These are phyloP conservation scores for Kodamaea fukazawae DNA, from an alignment of 805 yeast genomes.

Conservation along the genomic window DNA sequence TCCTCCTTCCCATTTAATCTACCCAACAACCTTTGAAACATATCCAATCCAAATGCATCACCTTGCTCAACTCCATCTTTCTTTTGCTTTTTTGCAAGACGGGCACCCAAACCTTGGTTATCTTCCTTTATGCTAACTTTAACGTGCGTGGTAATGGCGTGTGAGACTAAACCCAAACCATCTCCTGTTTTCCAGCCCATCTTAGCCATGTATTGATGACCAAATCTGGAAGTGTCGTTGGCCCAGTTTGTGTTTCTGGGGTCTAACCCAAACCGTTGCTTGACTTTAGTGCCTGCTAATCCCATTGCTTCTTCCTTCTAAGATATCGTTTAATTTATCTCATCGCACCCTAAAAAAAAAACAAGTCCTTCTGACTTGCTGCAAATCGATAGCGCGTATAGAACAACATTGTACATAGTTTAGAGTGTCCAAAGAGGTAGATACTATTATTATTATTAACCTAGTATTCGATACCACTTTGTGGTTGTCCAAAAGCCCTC, in stretches of 20 bases:
- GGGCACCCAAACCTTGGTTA: conserved; percentile 87
- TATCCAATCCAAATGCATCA: conserved; percentile 88
- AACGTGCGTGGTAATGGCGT: conserved; percentile 76
- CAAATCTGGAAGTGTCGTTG: conserved; percentile 77
- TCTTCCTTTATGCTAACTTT: conserved; percentile 82
- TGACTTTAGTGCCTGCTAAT: conserved; percentile 73
- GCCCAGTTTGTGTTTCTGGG: conserved; percentile 96
- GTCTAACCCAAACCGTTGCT: conserved; percentile 85
- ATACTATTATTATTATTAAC: conserved; percentile 16
- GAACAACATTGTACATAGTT: too few relatives aligned
- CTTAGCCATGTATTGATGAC: conserved; percentile 77
- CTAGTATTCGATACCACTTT: conserved; percentile 47
- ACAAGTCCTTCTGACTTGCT: not conserved
- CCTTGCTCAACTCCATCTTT: conserved; percentile 73
- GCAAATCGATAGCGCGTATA: not conserved
- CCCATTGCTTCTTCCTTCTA: conserved; percentile 56
- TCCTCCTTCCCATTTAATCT: conserved; percentile 84
- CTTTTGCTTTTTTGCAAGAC: conserved; percentile 53
- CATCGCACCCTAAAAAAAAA: conserved; percentile 8
- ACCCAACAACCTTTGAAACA: conserved; percentile 86
- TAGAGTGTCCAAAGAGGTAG: too few relatives aligned
- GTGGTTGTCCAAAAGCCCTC: conserved; percentile 44
- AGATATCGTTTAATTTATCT: conserved; percentile 6
- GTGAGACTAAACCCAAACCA: conserved; percentile 72
- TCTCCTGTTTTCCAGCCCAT: conserved; percentile 92